Evolutionary conservation across 2,329 filamentous ascomycete species (phyloP), one percentile per base, ranked within the genome.

Genomic region (Colletotrichum lindemuthianum): DNA sequence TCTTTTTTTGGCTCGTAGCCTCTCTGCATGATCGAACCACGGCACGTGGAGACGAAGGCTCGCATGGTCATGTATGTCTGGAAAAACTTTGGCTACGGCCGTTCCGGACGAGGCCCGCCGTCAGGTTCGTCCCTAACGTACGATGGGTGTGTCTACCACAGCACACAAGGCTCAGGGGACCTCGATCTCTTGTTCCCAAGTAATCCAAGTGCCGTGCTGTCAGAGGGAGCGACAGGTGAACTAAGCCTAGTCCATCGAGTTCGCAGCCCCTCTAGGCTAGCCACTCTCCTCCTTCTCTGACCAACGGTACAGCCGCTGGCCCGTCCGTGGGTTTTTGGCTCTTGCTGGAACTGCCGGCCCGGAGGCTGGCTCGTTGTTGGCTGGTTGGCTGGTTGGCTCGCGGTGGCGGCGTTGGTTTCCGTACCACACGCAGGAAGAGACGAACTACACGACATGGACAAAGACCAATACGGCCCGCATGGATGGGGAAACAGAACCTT

Each of bases 131-230:
- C 39, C 24, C 24, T 24, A 24, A 24, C 24, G 24, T 24, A 24
- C 24, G 24, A 24, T 24, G 24, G 4, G 4, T 24, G 24, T 24
- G 24, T 24, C 24, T 24, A 24, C 24, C 24, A 24, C 24, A 24
- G 24, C 24, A 24, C 24, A 24, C 24, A 24, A 24, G 24, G 24
- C 24, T 24, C 24, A 24, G 24, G 24, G 24, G 24, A 24, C 24
- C 24, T 24, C 24, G 24, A 24, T 24, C 24, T 24, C 24, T 24
- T 24, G 4, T 24, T 24, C 24, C 24, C 24, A 24, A 24, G 24
- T 58, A 44, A 44, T 34, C 37, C 56, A 60, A 65, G 45, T 65
- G 61, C 61, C 61, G 57, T 49, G 44, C 50, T 55, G 57, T 60
- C 61, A 65, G 16, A 33, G 39, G 24, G 40, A 56, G 41, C 45